Percentiles rank a stretch among this genome's conserved stretches.
phyloP scores from a whole-genome alignment of 2,329 filamentous ascomycete species.

The Pseudofabraea citricarpa region DNA sequence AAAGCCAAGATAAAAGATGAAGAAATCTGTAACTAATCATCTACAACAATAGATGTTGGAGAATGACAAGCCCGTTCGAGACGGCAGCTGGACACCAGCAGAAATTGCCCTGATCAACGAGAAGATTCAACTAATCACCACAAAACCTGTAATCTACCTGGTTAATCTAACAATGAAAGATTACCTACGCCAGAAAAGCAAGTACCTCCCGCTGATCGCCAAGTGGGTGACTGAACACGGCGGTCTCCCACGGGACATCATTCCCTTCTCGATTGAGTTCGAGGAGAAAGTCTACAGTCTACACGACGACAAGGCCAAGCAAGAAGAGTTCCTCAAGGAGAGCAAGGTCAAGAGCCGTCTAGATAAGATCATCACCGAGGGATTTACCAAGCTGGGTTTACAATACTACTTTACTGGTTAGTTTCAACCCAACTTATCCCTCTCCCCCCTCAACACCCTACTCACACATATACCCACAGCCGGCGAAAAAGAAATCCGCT shows the following conservation, averaged over 20 bases:
- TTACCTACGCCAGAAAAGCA: conserved; percentile 41
- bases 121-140: conserved; percentile 38
- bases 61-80: conserved; percentile 35
- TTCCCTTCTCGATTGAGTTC: conserved; percentile 41
- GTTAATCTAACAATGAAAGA: conserved; percentile 43
- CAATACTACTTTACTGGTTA: conserved; percentile 39
- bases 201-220: conserved; percentile 38
- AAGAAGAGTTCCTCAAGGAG: conserved; percentile 33
- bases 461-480: conserved; percentile 14
- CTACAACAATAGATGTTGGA: conserved; percentile 30
- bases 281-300: conserved; percentile 37
- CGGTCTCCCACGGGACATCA: conserved; percentile 34
- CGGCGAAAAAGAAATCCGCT: conserved; percentile 41
- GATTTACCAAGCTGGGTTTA: conserved; percentile 38
- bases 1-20: background rate
- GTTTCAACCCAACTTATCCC: background rate
- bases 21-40: background rate
- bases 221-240: conserved; percentile 42
- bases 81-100: conserved; percentile 37
- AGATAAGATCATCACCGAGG: conserved; percentile 39
- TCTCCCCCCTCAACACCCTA: background rate
- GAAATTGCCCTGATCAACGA: conserved; percentile 42
- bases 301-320: conserved; percentile 31
- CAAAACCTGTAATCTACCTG: conserved; percentile 40
- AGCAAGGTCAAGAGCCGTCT: conserved; percentile 37